Conservation (phyloP, 352 stramenopile genomes). For the Phytophthora foliorum region DNA sequence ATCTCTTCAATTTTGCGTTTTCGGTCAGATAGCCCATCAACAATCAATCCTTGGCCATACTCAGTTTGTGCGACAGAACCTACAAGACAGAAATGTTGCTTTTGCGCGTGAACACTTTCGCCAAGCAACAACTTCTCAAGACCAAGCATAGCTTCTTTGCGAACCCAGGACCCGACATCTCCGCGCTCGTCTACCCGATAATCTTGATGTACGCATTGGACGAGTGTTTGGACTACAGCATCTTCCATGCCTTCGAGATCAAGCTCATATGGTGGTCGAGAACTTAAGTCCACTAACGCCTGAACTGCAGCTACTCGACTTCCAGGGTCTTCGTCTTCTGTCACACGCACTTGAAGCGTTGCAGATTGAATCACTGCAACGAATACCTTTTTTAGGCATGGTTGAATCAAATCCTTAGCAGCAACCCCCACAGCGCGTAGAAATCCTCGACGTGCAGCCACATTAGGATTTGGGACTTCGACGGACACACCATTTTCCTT, state of each 20-base stretch:
- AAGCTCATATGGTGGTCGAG: constrained; percentile 58
- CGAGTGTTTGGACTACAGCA: constrained; percentile 84
- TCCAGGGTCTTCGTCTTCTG: constrained; percentile 93
- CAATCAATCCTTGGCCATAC: constrained; percentile 60
- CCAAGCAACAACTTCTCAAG: constrained; percentile 85
- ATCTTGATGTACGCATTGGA: constrained; percentile 92
- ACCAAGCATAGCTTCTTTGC: constrained; percentile 95
- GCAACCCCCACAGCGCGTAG: constrained; percentile 64
- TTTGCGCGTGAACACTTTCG: constrained; percentile 37
- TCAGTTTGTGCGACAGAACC: constrained; percentile 36
- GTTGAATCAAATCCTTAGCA: constrained; percentile 59
- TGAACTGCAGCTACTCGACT: constrained; percentile 95
- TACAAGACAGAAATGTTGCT: constrained; percentile 50
- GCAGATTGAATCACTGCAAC: constrained; percentile 55
- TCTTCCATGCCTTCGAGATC: constrained; percentile 56
- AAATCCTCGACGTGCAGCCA: constrained; percentile 67
- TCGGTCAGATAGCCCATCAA: constrained; percentile 44
- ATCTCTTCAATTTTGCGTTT: constrained; percentile 39
- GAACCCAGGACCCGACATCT: constrained; percentile 98
- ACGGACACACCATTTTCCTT: constrained; percentile 37
- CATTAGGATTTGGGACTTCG: constrained; percentile 61
- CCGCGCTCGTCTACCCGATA: constrained; percentile 98
- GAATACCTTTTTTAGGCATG: constrained; percentile 61
- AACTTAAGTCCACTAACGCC: constrained; percentile 91
- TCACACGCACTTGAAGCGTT: constrained; percentile 52